Conservation (phyloP, 148 eudicot genomes). For the Persicaria tinctoria region DNA sequence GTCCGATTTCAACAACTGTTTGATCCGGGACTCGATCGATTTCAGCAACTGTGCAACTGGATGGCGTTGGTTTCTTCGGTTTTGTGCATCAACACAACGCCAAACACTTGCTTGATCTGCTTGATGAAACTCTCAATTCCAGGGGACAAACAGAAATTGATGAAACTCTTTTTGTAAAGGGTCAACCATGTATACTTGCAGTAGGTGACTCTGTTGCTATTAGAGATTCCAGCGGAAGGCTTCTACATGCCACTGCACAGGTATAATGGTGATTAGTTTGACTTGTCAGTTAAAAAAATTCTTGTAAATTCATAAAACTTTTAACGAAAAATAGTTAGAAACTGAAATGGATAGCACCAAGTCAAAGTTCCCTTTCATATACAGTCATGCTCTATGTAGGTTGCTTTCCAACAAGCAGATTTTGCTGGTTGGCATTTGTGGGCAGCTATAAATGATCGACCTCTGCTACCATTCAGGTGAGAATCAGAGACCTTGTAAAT, state of each 20-base stretch:
- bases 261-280: conserved; percentile 23
- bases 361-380: background rate
- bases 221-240: conserved; percentile 69
- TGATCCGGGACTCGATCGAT: too few relatives aligned
- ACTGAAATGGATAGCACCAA: background rate
- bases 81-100: too few relatives aligned
- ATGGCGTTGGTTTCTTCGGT: too few relatives aligned
- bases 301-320: background rate
- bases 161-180: conserved; percentile 93
- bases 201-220: conserved; percentile 84
- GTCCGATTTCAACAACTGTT: too few relatives aligned
- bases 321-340: background rate
- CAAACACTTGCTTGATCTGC: too few relatives aligned
- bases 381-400: conserved; percentile 32
- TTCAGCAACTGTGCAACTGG: too few relatives aligned
- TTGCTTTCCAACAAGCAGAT: conserved; percentile 98
- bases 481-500: conserved; percentile 11
- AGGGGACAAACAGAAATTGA: conserved; percentile 92
- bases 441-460: conserved; percentile 94
- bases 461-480: conserved; percentile 88
- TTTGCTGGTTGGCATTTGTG: conserved; percentile 96
- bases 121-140: conserved; percentile 74
- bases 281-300: background rate
- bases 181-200: conserved; percentile 87
- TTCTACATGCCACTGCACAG: conserved; percentile 95